A percentile compares a stretch with the other conserved stretches of the same genome.
These are phyloP conservation scores for Penicillium nordicum DNA, from an alignment of 2,329 filamentous ascomycete genomes.

Conservation along the genomic window DNA sequence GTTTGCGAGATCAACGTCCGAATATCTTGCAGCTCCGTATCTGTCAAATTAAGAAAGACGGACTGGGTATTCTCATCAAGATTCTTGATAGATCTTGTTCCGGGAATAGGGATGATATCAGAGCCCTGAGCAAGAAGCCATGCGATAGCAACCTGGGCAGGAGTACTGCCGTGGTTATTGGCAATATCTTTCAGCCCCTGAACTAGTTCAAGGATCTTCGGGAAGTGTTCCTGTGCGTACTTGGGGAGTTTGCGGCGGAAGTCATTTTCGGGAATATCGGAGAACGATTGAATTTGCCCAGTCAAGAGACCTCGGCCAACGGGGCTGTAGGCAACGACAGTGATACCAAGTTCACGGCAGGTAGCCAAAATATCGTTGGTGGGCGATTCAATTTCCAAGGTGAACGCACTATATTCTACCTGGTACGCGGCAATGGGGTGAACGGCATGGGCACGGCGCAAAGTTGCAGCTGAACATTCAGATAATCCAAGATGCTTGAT, in stretches of 20 bases:
- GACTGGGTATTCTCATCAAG: constrained; percentile 13
- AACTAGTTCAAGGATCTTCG: constrained; percentile 53
- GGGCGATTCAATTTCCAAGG: constrained; percentile 44
- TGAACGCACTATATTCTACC: constrained; percentile 47
- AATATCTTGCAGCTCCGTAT: constrained; percentile 14
- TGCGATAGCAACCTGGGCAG: constrained; percentile 58
- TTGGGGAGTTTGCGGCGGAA: constrained; percentile 48
- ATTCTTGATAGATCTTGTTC: constrained; percentile 19
- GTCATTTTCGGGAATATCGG: constrained; percentile 49
- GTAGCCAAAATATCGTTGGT: constrained; percentile 40
- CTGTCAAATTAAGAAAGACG: constrained; percentile 3
- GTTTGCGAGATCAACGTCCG: constrained; percentile 7
- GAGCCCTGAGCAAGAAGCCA: constrained; percentile 60
- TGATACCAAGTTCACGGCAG: constrained; percentile 48
- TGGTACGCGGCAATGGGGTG: constrained; percentile 48
- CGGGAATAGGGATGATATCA: constrained; percentile 29
- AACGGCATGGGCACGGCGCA: constrained; percentile 46
- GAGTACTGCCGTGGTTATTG: constrained; percentile 52
- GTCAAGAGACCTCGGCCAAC: constrained; percentile 39
- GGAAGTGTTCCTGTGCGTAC: constrained; percentile 51
- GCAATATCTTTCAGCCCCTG: constrained; percentile 49
- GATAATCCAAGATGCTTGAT: constrained; percentile 48
- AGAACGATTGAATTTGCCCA: constrained; percentile 39
- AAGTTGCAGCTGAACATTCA: constrained; percentile 43
- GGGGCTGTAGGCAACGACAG: constrained; percentile 42